Evolutionary conservation across 179 eudicot genomes (phyloP), one percentile per base, ranked within the genome.

Genomic region (Drosera spatulata): DNA sequence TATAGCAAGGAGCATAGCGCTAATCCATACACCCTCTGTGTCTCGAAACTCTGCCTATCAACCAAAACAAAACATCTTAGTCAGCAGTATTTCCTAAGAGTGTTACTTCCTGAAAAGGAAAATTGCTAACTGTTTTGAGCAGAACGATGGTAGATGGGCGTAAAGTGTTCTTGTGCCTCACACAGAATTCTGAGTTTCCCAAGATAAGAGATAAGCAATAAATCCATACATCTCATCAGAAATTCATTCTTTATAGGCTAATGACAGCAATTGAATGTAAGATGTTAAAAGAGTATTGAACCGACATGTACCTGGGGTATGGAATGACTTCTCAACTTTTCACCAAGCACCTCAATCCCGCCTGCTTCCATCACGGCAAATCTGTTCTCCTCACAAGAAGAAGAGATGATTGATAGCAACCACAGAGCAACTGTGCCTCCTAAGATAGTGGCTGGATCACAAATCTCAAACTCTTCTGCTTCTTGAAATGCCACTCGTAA

Each of bases 361-460:
- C 87, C 97, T 63, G 96, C 91, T 59, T 94, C 97, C 95, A 91
- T 80, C 61, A 87, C 79, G 64, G 64, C 85, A 61, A 60, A 43
- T 78, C 76, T 87, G 61, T 77, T 78, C 66, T 77, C 84, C 65
- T 82, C 85, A 67, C 79, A 88, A 77, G 73, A 82, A 66, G 82
- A 67, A 53, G 97, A 94, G 76, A 94, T 85, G 64, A 80, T 80
- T 50, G 95, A 81, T 42, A 94, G 83, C 52, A 94, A 81, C 99
- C 97, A 94, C 62, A 85, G 75, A 46, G 80, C 84, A 57, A 87
- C 77, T 67, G 78, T 78, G 50, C 75, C 74, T 46, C 96, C 96
- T 71, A 64, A 57, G 53, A 94, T 72, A 94, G 89, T 73, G 96
- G 85, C 69, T 73, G 91, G 87, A 78, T 85, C 87, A 71, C 81